These are phyloP conservation scores for Tylopilus sp. DNA, from an alignment of 1,284 basidiomycete genomes.

Conservation along the genomic window DNA sequence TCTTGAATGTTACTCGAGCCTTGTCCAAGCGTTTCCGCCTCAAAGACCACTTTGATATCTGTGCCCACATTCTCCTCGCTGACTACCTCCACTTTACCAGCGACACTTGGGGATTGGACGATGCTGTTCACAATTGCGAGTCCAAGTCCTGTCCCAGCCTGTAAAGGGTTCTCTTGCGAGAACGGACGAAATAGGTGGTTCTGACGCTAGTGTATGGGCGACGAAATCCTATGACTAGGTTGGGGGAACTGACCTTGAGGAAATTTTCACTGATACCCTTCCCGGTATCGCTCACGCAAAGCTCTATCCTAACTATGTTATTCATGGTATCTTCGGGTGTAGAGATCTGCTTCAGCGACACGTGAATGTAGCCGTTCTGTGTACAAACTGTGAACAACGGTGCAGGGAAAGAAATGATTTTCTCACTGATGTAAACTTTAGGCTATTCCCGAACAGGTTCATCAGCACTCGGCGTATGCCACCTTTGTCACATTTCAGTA, in stretches of 20 bases:
- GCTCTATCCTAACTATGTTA: constrained; percentile 71
- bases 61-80: constrained; percentile 89
- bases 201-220: constrained; percentile 36
- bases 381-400: constrained; percentile 15
- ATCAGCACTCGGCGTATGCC: constrained; percentile 89
- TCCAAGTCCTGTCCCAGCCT: constrained; percentile 93
- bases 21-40: constrained; percentile 59
- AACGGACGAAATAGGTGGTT: constrained; percentile 97
- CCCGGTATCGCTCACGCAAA: constrained; percentile 86
- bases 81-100: constrained; percentile 85
- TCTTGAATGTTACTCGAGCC: constrained; percentile 39
- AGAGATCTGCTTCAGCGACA: constrained; percentile 74
- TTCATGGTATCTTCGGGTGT: constrained; percentile 45
- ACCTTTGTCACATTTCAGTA: constrained; percentile 84
- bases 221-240: background rate
- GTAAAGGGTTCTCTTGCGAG: constrained; percentile 87
- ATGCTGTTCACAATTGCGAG: constrained; percentile 95
- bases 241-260: constrained; percentile 53
- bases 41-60: constrained; percentile 85
- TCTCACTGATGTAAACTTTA: constrained; percentile 82
- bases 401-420: background rate
- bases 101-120: constrained; percentile 78
- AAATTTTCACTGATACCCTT: constrained; percentile 90
- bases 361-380: constrained; percentile 83
- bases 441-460: constrained; percentile 93